Conservation (phyloP, 2,329 filamentous ascomycete species). For the Monosporascus sp. region DNA sequence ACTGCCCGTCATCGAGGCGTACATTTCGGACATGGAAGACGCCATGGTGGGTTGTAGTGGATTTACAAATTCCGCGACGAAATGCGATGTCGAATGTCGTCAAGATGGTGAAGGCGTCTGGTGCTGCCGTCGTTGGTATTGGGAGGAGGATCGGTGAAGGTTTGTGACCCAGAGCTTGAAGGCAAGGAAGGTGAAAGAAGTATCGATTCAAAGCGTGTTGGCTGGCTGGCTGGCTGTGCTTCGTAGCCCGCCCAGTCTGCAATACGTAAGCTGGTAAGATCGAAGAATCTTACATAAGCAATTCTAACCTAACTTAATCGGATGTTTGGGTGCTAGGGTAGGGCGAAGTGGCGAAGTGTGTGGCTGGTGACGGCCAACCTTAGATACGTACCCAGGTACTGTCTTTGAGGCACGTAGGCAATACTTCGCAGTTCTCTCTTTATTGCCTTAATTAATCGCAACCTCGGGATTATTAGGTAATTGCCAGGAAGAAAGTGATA, state of each 20-base stretch:
- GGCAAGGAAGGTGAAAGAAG: neutral
- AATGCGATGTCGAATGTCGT: neutral
- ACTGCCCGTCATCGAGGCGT: constrained; percentile 30
- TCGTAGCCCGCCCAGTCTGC: neutral
- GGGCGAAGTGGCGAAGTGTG: too few relatives aligned
- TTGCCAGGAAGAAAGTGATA: too few relatives aligned
- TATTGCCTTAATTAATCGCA: too few relatives aligned
- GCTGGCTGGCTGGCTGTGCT: neutral
- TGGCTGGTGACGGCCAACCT: too few relatives aligned
- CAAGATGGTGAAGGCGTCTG: neutral
- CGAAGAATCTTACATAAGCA: too few relatives aligned
- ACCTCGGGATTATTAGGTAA: too few relatives aligned
- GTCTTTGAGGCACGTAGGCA: too few relatives aligned
- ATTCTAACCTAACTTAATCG: too few relatives aligned
- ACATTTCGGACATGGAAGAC: constrained; percentile 23
- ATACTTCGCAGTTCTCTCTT: too few relatives aligned
- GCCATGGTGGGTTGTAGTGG: neutral
- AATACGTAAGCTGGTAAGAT: too few relatives aligned
- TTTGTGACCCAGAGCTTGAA: neutral
- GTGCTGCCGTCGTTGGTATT: neutral
- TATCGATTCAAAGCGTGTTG: neutral
- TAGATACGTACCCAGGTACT: too few relatives aligned
- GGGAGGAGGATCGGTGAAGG: neutral
- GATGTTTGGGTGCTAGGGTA: too few relatives aligned
- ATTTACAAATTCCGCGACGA: neutral